Percentiles rank a stretch among this genome's conserved stretches.
Conservation (phyloP, 1,284 basidiomycete genomes). For the Sanghuangporus sanghuang region DNA sequence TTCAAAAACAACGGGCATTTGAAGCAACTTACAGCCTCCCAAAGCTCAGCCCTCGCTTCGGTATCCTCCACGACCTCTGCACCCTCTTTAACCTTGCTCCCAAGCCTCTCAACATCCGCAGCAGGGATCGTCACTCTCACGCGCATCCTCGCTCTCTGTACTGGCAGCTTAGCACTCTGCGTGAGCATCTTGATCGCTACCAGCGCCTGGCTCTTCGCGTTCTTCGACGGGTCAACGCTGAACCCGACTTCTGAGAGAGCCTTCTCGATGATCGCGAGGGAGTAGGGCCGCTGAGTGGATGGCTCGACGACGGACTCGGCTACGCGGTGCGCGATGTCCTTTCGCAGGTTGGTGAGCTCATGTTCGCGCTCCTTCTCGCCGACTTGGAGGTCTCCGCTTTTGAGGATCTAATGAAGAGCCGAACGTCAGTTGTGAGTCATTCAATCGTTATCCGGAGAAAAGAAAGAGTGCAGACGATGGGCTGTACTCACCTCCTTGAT, state of each 20-base stretch:
- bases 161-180: slow-evolving; percentile 76
- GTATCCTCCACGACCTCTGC: slow-evolving; percentile 86
- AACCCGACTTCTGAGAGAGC: slow-evolving; percentile 95
- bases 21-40: slow-evolving; percentile 73
- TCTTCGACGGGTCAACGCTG: slow-evolving; percentile 85
- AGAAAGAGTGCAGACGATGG: neutral
- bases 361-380: slow-evolving; percentile 96
- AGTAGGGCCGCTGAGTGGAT: slow-evolving; percentile 81
- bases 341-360: slow-evolving; percentile 77
- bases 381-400: slow-evolving; percentile 96
- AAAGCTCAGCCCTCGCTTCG: slow-evolving; percentile 70
- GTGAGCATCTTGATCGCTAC: slow-evolving; percentile 82
- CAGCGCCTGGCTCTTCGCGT: slow-evolving; percentile 91
- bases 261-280: slow-evolving; percentile 96
- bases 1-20: slow-evolving; percentile 12
- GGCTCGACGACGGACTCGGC: slow-evolving; percentile 97
- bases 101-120: slow-evolving; percentile 68
- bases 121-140: slow-evolving; percentile 78
- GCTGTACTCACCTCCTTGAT: slow-evolving; percentile 69
- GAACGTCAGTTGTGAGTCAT: neutral
- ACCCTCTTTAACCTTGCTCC: slow-evolving; percentile 66
- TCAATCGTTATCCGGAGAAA: neutral
- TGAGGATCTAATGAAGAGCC: slow-evolving; percentile 65
- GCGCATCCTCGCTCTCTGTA: slow-evolving; percentile 91
- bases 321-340: slow-evolving; percentile 92